Evolutionary conservation across 495 filamentous ascomycete genomes (phyloP).

Genomic region (Penicillium paxilli): DNA sequence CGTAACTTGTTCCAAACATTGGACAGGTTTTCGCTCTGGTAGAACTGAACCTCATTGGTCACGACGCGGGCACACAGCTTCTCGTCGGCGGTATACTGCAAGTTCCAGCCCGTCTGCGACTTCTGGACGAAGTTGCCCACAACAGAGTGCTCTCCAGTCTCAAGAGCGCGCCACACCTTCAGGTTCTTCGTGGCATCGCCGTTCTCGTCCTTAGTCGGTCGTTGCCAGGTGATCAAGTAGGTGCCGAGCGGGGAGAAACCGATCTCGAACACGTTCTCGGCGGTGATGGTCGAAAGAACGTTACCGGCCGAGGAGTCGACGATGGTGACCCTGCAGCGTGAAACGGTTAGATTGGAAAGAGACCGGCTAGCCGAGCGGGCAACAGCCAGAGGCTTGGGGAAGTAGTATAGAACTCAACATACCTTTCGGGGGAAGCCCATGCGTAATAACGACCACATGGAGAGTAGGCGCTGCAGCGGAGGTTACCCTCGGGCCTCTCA

Average conservation of each 20-base stretch:
- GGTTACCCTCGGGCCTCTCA: slow-evolving; percentile 83
- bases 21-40: slow-evolving; percentile 77
- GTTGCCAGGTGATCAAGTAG: slow-evolving; percentile 95
- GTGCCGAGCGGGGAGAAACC: slow-evolving; percentile 91
- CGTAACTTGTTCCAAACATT: slow-evolving; percentile 94
- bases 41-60: slow-evolving; percentile 97
- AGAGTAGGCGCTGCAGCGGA: slow-evolving; percentile 92
- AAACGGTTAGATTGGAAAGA: slow-evolving; percentile 4
- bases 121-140: slow-evolving; percentile 93
- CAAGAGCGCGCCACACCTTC: slow-evolving; percentile 87
- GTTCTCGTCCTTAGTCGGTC: slow-evolving; percentile 85
- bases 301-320: slow-evolving; percentile 79
- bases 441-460: slow-evolving; percentile 94
- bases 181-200: slow-evolving; percentile 93
- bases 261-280: slow-evolving; percentile 85
- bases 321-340: slow-evolving; percentile 66
- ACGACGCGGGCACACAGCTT: slow-evolving; percentile 86
- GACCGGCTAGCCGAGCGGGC: no score
- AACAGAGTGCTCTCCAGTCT: slow-evolving; percentile 62
- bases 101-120: slow-evolving; percentile 91
- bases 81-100: slow-evolving; percentile 95
- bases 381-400: no score
- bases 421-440: slow-evolving; percentile 86
- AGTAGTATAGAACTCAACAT: slow-evolving; percentile 25
- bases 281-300: slow-evolving; percentile 69